Evolutionary conservation across 495 filamentous ascomycete genomes (phyloP).

Genomic region (Penicillium waksmanii): DNA sequence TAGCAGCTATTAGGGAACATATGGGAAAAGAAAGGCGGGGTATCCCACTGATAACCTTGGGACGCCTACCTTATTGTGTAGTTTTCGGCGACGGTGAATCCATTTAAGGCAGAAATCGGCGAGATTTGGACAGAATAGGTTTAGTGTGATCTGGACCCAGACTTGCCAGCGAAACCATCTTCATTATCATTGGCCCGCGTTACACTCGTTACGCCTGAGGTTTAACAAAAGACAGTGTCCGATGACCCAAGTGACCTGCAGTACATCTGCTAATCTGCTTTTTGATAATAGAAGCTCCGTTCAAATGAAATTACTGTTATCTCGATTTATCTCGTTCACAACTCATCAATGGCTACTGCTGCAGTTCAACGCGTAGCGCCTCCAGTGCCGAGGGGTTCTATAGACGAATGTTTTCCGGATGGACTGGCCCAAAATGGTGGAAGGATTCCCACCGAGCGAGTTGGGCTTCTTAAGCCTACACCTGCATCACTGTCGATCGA

Average conservation of each 20-base stretch:
- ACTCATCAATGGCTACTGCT: slow-evolving; percentile 8
- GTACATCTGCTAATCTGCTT: not conserved
- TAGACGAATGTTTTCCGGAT: slow-evolving; percentile 14
- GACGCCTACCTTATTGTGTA: not conserved
- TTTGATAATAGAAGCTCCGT: not conserved
- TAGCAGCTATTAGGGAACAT: no score
- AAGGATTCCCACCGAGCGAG: slow-evolving; percentile 15
- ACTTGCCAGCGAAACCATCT: not conserved
- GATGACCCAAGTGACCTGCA: slow-evolving; percentile 3
- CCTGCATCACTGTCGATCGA: slow-evolving; percentile 17
- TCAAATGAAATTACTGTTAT: not conserved
- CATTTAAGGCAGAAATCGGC: not conserved
- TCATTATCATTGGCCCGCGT: not conserved
- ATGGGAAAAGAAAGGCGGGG: slow-evolving; percentile 1
- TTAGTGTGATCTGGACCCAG: not conserved
- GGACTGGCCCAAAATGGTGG: slow-evolving; percentile 33
- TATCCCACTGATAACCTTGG: not conserved
- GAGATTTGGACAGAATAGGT: not conserved
- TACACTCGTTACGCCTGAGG: slow-evolving; percentile 5
- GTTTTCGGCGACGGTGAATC: not conserved
- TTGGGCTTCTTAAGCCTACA: slow-evolving; percentile 22
- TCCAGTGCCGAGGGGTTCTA: slow-evolving; percentile 7
- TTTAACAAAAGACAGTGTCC: not conserved
- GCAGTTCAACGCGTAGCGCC: not conserved
- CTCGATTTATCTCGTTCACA: not conserved